phyloP scores from a whole-genome alignment of 768 basidiomycete genomes.

The Auriscalpium orientale region DNA sequence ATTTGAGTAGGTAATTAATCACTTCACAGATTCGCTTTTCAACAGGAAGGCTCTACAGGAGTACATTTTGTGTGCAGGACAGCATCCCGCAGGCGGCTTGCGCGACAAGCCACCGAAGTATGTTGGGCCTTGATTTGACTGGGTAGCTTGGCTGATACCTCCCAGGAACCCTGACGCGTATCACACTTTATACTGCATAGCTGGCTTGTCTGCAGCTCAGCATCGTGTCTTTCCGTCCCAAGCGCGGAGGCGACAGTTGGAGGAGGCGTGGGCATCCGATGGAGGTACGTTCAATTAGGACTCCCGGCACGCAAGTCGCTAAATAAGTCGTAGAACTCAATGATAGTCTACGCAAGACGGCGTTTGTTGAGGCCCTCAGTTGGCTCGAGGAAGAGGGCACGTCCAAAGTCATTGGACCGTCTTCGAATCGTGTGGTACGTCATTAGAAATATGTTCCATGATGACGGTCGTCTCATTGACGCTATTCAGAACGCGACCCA shows the following conservation, averaged over 20 bases:
- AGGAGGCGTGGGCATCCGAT: conserved; percentile 30
- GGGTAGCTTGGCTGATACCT: not conserved
- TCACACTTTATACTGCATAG: conserved; percentile 88
- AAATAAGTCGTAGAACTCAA: conserved; percentile 22
- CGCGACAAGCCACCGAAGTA: conserved; percentile 96
- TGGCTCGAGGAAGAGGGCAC: conserved; percentile 67
- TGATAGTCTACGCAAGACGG: conserved; percentile 30
- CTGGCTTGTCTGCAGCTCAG: conserved; percentile 85
- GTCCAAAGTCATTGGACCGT: conserved; percentile 48
- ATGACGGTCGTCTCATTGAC: not conserved
- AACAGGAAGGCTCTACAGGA: conserved; percentile 73
- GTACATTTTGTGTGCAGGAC: conserved; percentile 81
- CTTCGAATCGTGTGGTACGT: conserved; percentile 57
- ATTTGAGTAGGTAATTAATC: not conserved
- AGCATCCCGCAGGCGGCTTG: conserved; percentile 79
- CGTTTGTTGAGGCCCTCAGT: conserved; percentile 48
- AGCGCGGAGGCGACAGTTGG: conserved; percentile 26
- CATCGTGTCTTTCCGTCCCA: conserved; percentile 57
- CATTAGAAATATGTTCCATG: not conserved
- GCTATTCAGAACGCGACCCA: conserved; percentile 66
- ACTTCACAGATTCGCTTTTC: conserved; percentile 36
- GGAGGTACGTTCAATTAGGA: conserved; percentile 1
- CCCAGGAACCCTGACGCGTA: conserved; percentile 83
- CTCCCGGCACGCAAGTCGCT: conserved; percentile 4
- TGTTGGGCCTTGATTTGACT: conserved; percentile 12